These are phyloP conservation scores for Brachypodium distachyon DNA, from an alignment of 202 grass and related monocot species.

Conservation along the genomic window DNA sequence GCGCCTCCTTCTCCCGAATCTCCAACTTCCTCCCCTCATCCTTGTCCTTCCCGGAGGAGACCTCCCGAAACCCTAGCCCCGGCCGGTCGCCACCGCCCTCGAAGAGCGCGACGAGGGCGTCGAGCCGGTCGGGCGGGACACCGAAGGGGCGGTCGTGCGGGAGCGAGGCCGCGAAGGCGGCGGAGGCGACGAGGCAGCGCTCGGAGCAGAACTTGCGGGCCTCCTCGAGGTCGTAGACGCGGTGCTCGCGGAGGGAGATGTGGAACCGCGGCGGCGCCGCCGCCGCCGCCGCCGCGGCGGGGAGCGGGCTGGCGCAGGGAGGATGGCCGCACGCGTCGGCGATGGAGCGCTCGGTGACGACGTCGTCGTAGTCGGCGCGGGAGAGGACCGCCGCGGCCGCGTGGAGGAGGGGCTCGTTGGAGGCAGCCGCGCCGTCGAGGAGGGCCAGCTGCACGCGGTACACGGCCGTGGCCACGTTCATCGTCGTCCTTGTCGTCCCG, in stretches of 20 bases:
- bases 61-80: conserved; percentile 25
- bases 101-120: conserved; percentile 43
- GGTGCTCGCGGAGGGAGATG: conserved; percentile 80
- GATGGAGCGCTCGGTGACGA: conserved; percentile 72
- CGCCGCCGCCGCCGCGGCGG: neutral
- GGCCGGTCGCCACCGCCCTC: neutral
- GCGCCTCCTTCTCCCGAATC: conserved; percentile 49
- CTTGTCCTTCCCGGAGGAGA: neutral
- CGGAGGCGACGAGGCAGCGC: conserved; percentile 47
- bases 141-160: conserved; percentile 25
- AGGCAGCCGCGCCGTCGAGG: conserved; percentile 36
- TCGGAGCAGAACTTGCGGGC: conserved; percentile 73
- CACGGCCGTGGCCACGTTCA: conserved; percentile 28
- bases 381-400: conserved; percentile 48
- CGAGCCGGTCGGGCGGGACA: conserved; percentile 15
- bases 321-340: conserved; percentile 43
- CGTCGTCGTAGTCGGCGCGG: conserved; percentile 65
- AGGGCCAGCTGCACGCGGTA: conserved; percentile 51
- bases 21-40: conserved; percentile 24
- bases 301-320: conserved; percentile 30
- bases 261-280: conserved; percentile 38
- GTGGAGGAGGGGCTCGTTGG: conserved; percentile 34
- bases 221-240: conserved; percentile 89
- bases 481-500: neutral
- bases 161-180: conserved; percentile 39